Conservation (phyloP, 176 grass and related monocot genomes). For the Saccharum spontaneum region DNA sequence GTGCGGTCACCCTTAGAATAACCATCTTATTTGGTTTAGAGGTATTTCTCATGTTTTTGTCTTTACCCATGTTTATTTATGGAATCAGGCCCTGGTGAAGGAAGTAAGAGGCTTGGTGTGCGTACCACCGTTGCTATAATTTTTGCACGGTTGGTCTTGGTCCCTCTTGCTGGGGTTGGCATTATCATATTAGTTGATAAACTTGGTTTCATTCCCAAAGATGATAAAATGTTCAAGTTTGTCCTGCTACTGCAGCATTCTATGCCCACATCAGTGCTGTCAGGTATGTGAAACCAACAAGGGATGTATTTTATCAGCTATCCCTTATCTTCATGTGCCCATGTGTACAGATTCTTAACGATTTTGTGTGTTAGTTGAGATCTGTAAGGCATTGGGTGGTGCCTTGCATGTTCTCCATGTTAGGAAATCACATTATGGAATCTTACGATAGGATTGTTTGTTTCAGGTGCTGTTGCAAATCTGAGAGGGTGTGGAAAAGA, state of each 20-base stretch:
- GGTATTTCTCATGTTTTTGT: slow-evolving; percentile 15
- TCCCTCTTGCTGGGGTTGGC: slow-evolving; percentile 83
- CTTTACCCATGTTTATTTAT: slow-evolving; percentile 23
- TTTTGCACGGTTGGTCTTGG: slow-evolving; percentile 76
- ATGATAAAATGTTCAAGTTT: slow-evolving; percentile 99
- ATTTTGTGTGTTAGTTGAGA: slow-evolving; percentile 29
- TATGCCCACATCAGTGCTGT: slow-evolving; percentile 98
- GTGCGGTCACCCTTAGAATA: background rate
- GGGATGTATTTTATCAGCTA: background rate
- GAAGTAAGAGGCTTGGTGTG: slow-evolving; percentile 88
- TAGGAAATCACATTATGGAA: slow-evolving; percentile 20
- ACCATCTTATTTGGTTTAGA: background rate
- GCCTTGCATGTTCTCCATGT: slow-evolving; percentile 25
- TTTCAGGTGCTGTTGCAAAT: slow-evolving; percentile 87
- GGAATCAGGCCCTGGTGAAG: slow-evolving; percentile 85
- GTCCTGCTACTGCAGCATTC: slow-evolving; percentile 90
- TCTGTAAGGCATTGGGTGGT: slow-evolving; percentile 4
- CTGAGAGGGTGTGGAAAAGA: slow-evolving; percentile 96
- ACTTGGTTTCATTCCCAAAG: slow-evolving; percentile 82
- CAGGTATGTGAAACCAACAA: slow-evolving; percentile 54
- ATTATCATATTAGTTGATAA: slow-evolving; percentile 78
- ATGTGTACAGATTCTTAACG: slow-evolving; percentile 26
- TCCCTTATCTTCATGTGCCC: background rate
- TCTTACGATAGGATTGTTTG: slow-evolving; percentile 22
- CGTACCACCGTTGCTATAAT: slow-evolving; percentile 87